Conservation (phyloP, 2,329 filamentous ascomycete genomes). For the Cordyceps cicadae region DNA sequence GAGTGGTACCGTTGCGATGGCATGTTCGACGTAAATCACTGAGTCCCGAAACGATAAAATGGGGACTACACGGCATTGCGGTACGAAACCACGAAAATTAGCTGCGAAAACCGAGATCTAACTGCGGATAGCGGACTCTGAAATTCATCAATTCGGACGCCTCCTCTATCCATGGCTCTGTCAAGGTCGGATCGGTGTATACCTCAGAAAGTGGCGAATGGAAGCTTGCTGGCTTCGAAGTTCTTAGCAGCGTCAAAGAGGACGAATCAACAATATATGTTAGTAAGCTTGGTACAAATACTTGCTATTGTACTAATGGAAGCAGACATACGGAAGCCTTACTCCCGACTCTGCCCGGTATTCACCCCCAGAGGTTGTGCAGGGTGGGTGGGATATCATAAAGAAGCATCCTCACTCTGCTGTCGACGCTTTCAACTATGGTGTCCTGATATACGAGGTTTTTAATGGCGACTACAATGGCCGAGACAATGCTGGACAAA, state of each 20-base stretch:
- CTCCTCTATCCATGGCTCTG: conserved; percentile 78
- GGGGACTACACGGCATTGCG: conserved; percentile 82
- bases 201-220: conserved; percentile 95
- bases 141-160: conserved; percentile 97
- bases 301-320: neutral
- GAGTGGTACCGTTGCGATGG: conserved; percentile 80
- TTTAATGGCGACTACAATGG: conserved; percentile 81
- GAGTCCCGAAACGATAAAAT: conserved; percentile 89
- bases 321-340: conserved; percentile 73
- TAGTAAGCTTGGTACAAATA: conserved; percentile 6
- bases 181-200: conserved; percentile 81
- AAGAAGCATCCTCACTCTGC: conserved; percentile 75
- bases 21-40: conserved; percentile 81
- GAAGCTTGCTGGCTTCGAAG: conserved; percentile 91
- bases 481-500: conserved; percentile 72
- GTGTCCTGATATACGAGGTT: conserved; percentile 75
- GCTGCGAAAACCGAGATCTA: neutral
- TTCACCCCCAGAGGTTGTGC: conserved; percentile 76
- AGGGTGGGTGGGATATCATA: conserved; percentile 83
- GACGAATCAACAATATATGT: conserved; percentile 90
- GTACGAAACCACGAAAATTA: conserved; percentile 36
- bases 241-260: conserved; percentile 90
- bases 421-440: conserved; percentile 81
- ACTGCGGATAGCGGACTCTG: conserved; percentile 61
- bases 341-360: conserved; percentile 80